These are phyloP conservation scores for Colletotrichum sp. DNA, from an alignment of 2,329 filamentous ascomycete genomes.

Conservation along the genomic window DNA sequence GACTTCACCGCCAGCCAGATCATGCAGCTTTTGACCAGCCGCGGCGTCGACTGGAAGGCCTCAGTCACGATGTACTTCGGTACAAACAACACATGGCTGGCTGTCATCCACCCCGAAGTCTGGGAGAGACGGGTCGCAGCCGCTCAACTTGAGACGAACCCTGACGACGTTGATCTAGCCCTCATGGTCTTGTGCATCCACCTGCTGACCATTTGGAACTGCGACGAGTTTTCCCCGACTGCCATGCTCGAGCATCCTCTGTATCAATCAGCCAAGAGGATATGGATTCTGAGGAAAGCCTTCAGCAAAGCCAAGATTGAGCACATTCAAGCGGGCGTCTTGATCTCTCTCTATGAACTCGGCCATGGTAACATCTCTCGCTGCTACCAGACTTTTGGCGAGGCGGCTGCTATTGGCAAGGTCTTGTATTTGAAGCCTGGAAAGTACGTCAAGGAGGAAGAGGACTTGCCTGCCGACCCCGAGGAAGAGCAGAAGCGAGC, in stretches of 20 bases:
- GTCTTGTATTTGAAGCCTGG: constrained; percentile 41
- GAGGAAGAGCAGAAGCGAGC: constrained; percentile 44
- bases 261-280: constrained; percentile 43
- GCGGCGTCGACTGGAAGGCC: constrained; percentile 41
- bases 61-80: constrained; percentile 42
- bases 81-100: constrained; percentile 47
- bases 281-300: constrained; percentile 39
- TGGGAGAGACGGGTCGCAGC: constrained; percentile 33
- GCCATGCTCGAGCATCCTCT: constrained; percentile 44
- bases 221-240: constrained; percentile 39
- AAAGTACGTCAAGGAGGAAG: constrained; percentile 35
- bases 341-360: constrained; percentile 49
- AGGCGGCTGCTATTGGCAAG: constrained; percentile 41
- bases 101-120: constrained; percentile 40
- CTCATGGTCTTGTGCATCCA: constrained; percentile 49
- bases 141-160: constrained; percentile 29
- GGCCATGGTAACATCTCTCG: constrained; percentile 45
- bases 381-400: constrained; percentile 48
- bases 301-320: constrained; percentile 40
- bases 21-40: constrained; percentile 40
- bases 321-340: constrained; percentile 44
- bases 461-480: constrained; percentile 29
- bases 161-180: constrained; percentile 35
- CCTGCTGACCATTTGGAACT: constrained; percentile 38
- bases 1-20: constrained; percentile 42